Percentiles rank a stretch among this genome's conserved stretches.
Evolutionary conservation across 1,139 yeast genomes (phyloP).

Genomic region (Saccharomyces hybrid): DNA sequence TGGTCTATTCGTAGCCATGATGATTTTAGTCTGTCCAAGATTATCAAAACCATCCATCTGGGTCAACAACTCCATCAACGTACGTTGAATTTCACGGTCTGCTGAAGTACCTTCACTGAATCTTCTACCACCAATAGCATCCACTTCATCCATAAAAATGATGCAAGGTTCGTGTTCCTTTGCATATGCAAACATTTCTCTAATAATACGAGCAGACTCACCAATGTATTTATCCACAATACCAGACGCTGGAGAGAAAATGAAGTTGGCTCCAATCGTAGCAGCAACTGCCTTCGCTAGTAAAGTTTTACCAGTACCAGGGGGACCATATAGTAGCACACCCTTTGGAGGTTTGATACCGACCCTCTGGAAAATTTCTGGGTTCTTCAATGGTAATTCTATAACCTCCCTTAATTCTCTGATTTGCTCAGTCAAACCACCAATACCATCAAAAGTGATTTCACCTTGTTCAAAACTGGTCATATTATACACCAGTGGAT

Average conservation of each 20-base stretch:
- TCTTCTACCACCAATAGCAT: slow-evolving; percentile 98
- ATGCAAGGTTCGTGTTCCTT: slow-evolving; percentile 98
- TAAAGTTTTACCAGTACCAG: slow-evolving; percentile 96
- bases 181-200: slow-evolving; percentile 99
- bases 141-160: slow-evolving; percentile 98
- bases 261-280: slow-evolving; percentile 95
- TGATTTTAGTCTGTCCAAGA: slow-evolving; percentile 93
- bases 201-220: slow-evolving; percentile 90
- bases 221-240: slow-evolving; percentile 98
- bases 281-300: slow-evolving; percentile 98
- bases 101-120: slow-evolving; percentile 98
- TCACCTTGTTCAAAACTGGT: slow-evolving; percentile 97
- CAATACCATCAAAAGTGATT: slow-evolving; percentile 88
- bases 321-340: slow-evolving; percentile 95
- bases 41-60: slow-evolving; percentile 99
- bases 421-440: slow-evolving; percentile 94
- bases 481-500: slow-evolving; percentile 97
- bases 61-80: slow-evolving; percentile 92
- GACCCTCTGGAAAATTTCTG: slow-evolving; percentile 89
- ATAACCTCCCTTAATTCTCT: slow-evolving; percentile 96
- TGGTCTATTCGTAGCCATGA: slow-evolving; percentile 99
- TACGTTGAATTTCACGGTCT: slow-evolving; percentile 97
- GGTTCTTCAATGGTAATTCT: slow-evolving; percentile 93
- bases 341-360: slow-evolving; percentile 99
- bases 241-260: slow-evolving; percentile 96